Conservation (phyloP, 2,329 filamentous ascomycete species). For the Alternaria sp. region DNA sequence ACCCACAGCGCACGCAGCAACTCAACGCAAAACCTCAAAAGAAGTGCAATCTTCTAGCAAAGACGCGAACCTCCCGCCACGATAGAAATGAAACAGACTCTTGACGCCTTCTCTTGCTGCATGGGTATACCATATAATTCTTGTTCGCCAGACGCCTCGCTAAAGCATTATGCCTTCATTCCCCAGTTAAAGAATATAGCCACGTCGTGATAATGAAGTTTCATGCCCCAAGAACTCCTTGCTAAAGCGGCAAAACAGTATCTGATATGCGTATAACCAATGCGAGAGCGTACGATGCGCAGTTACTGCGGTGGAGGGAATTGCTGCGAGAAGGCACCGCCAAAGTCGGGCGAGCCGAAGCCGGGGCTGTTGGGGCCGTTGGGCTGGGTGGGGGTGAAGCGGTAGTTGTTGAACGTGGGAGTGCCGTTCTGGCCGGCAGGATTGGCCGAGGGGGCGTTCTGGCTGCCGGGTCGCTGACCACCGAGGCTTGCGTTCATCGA, state of each 20-base stretch:
- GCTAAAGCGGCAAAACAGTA: conserved; percentile 14
- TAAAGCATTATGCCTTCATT: conserved; percentile 9
- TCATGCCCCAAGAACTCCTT: conserved; percentile 10
- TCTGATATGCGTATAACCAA: neutral
- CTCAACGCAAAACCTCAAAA: neutral
- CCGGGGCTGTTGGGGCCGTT: conserved; percentile 9
- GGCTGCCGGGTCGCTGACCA: neutral
- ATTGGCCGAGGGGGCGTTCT: neutral
- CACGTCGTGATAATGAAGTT: conserved; percentile 3
- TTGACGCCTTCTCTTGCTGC: conserved; percentile 4
- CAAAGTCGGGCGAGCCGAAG: conserved; percentile 7
- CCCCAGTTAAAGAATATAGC: conserved; percentile 1
- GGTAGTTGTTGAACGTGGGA: neutral
- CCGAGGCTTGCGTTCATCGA: conserved; percentile 1
- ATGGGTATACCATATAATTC: conserved; percentile 8
- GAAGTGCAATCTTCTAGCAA: neutral
- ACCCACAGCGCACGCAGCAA: neutral
- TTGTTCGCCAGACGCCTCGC: conserved; percentile 20
- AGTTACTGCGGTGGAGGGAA: conserved; percentile 9
- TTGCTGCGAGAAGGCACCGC: conserved; percentile 19
- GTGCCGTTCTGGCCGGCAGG: neutral
- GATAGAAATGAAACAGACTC: neutral
- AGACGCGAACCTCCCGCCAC: neutral
- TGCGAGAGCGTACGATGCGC: neutral
- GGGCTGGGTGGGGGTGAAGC: conserved; percentile 1